These are phyloP conservation scores for Pseudopediastrum boryanum DNA, from an alignment of 139 green algal genomes.

Conservation along the genomic window DNA sequence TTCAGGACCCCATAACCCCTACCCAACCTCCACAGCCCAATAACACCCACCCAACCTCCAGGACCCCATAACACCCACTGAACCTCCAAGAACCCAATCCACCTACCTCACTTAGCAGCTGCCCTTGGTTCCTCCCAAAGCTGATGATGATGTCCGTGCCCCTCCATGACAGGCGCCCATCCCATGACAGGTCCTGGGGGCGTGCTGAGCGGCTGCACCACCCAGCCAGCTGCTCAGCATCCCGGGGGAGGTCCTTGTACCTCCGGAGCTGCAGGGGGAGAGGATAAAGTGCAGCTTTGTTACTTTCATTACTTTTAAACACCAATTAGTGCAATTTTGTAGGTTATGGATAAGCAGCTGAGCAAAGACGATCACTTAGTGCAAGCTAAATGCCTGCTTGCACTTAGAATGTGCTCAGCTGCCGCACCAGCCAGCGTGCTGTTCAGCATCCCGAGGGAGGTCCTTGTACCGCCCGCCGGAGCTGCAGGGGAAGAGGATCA, in stretches of 20 bases:
- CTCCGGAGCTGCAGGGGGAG: constrained; percentile 5
- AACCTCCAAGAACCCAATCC: too few relatives aligned
- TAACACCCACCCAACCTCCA: too few relatives aligned
- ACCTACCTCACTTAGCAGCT: too few relatives aligned
- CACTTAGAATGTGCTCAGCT: background rate
- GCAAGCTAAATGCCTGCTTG: background rate
- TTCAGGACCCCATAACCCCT: too few relatives aligned
- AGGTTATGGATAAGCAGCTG: too few relatives aligned
- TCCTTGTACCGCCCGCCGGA: too few relatives aligned
- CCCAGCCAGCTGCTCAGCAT: background rate
- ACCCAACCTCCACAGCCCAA: too few relatives aligned
- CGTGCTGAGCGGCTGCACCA: background rate
- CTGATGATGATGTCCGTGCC: constrained; percentile 1
- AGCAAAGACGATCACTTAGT: background rate
- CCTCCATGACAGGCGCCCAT: constrained; percentile 31
- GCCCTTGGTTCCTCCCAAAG: constrained; percentile 25
- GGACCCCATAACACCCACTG: too few relatives aligned
- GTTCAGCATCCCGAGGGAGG: background rate
- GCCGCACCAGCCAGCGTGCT: background rate
- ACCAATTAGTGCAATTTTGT: too few relatives aligned
- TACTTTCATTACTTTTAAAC: too few relatives aligned
- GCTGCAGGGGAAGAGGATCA: too few relatives aligned
- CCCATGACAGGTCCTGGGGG: constrained; percentile 16
- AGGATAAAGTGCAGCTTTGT: background rate
- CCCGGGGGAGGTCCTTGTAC: constrained; percentile 14